phyloP scores from a whole-genome alignment of 768 basidiomycete species.

The Lactarius indigo region DNA sequence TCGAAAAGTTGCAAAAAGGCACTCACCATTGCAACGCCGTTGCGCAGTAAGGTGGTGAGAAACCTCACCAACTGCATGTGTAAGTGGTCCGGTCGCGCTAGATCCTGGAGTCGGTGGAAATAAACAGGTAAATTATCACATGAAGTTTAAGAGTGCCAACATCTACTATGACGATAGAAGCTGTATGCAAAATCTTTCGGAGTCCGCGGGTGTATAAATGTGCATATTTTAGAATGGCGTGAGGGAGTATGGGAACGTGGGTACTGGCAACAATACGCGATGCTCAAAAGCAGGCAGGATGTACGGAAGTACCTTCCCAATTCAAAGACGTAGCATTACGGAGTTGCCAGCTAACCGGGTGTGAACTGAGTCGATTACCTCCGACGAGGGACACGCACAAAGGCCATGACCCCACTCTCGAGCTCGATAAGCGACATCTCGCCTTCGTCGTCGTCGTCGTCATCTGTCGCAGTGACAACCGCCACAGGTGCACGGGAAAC shows the following conservation, averaged over 20 bases:
- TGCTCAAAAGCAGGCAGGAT: slow-evolving; percentile 3
- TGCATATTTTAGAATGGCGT: not conserved
- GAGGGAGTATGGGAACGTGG: not conserved
- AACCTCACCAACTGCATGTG: not conserved
- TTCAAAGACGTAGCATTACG: slow-evolving; percentile 1
- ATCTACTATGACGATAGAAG: slow-evolving; percentile 11
- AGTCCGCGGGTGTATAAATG: slow-evolving; percentile 5
- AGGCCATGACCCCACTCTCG: slow-evolving; percentile 23
- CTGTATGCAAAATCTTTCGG: slow-evolving; percentile 11
- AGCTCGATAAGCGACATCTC: slow-evolving; percentile 26
- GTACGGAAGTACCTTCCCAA: slow-evolving; percentile 4
- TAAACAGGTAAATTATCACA: slow-evolving; percentile 21
- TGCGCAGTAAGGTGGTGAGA: not conserved
- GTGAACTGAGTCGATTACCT: slow-evolving; percentile 1
- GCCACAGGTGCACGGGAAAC: not conserved
- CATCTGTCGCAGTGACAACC: slow-evolving; percentile 2
- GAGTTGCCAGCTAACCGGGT: not conserved
- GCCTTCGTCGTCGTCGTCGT: slow-evolving; percentile 16
- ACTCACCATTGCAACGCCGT: slow-evolving; percentile 13
- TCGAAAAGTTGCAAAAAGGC: not conserved
- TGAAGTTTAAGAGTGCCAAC: slow-evolving; percentile 6
- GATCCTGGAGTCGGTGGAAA: not conserved
- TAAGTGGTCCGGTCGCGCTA: not conserved
- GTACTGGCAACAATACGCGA: not conserved
- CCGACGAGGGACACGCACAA: slow-evolving; percentile 22